Percentiles rank a stretch among this genome's conserved stretches.
phyloP scores from a whole-genome alignment of 2,329 filamentous ascomycete species.

The Parafenestella ontariensis region DNA sequence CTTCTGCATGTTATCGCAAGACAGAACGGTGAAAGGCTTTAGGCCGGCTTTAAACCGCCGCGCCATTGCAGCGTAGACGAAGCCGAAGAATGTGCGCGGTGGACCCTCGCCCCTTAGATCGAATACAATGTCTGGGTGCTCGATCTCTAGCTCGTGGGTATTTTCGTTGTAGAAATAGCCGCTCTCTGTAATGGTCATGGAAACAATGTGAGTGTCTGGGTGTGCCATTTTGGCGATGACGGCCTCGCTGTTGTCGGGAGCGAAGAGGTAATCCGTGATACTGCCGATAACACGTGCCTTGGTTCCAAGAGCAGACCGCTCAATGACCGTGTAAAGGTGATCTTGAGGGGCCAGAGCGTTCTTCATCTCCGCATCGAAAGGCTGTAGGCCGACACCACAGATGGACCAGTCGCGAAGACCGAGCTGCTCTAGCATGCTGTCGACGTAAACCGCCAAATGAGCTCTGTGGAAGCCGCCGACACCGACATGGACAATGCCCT shows the following conservation, averaged over 20 bases:
- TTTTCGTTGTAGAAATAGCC: conserved; percentile 42
- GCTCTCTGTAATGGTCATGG: conserved; percentile 40
- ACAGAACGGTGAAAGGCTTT: conserved; percentile 38
- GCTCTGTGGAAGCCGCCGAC: conserved; percentile 40
- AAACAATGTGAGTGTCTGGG: conserved; percentile 39
- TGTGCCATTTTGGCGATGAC: conserved; percentile 40
- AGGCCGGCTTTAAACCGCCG: conserved; percentile 34
- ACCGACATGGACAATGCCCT: conserved; percentile 39
- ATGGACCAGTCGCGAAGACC: conserved; percentile 37
- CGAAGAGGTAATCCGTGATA: conserved; percentile 40
- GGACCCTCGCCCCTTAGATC: conserved; percentile 30
- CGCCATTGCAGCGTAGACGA: conserved; percentile 32
- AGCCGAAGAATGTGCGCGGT: conserved; percentile 37
- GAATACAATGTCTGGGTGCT: conserved; percentile 35
- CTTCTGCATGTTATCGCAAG: conserved; percentile 42
- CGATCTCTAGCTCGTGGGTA: conserved; percentile 33
- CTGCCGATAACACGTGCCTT: conserved; percentile 33
- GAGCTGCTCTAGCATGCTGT: conserved; percentile 35
- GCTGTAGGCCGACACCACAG: conserved; percentile 37
- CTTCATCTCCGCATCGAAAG: conserved; percentile 35
- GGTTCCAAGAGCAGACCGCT: conserved; percentile 30
- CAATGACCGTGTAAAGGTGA: conserved; percentile 38
- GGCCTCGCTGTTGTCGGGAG: conserved; percentile 36
- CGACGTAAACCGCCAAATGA: conserved; percentile 37
- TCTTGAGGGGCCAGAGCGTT: conserved; percentile 33